Base-by-base conservation (phyloP, 2,329 filamentous ascomycete genomes). In the Rosellinia necatrix region DNA sequence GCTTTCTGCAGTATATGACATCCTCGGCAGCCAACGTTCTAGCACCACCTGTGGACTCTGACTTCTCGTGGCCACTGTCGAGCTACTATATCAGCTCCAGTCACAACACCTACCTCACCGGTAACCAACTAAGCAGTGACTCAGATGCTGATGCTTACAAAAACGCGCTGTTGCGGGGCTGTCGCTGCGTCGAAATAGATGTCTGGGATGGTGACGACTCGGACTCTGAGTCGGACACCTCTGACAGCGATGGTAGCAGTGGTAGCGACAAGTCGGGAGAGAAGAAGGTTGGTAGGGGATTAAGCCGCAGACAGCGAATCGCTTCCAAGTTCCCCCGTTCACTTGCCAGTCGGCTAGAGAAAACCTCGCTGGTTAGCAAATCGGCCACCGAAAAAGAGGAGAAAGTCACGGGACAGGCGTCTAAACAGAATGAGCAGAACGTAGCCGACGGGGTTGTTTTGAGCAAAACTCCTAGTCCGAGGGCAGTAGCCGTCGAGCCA, bases 11-110 rank as follows among this genome's bases (percentile, higher is more conserved):
- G n/a, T 85, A 83, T 72, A 84, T 86, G 78, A 78, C 76, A 3
- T 84, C 81, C 22, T 59, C 75, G 3, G 74, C 76, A 10, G 73
- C 76, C 52, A 74, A 77, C 37, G 72, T 74, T 30, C 72, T 75
- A 15, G 74, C 72, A 1, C 77, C 78, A 2, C 71, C 71, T 17
- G 65, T 67, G 21, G 60, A 73, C 2, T 69, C 76, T 51, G 81
- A 85, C 52, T 81, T 94, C 52, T 84, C 91, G 48, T 88, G 86
- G 66, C 92, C 92, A 0, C 76, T 97, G 60, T 89, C 91, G 56
- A 92, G 91, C 74, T 97, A 97, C 74, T 96, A 91, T 74, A 91
- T 97, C 70, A 96, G 88, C 60, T 96, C 91, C 66, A 96, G 92
- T 53, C 92, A 97, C 79, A 97, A 97, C 74, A 97, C 92, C 0